These are phyloP conservation scores for Paraglomus occultum DNA, from an alignment of 192 early-diverging fungal species.

Conservation along the genomic window DNA sequence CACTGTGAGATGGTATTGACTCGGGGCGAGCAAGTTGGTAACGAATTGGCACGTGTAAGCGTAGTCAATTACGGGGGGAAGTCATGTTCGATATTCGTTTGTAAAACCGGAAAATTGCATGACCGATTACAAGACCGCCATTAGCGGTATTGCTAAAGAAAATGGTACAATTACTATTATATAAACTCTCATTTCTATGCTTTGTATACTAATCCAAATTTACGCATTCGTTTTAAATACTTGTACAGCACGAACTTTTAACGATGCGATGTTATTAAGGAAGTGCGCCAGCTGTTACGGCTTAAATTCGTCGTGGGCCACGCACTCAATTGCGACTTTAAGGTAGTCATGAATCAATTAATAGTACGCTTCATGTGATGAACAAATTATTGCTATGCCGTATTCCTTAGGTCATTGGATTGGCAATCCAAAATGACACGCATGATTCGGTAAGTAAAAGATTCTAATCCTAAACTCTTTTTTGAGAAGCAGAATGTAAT, in stretches of 20 bases:
- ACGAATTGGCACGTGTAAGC: slow-evolving; percentile 67
- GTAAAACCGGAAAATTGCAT: slow-evolving; percentile 64
- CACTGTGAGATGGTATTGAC: slow-evolving; percentile 91
- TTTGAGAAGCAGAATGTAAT: too few species aligned
- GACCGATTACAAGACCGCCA: slow-evolving; percentile 74
- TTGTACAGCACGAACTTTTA: background rate
- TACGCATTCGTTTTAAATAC: background rate
- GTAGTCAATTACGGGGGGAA: slow-evolving; percentile 78
- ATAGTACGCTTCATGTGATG: too few species aligned
- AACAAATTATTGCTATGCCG: too few species aligned
- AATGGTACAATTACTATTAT: too few species aligned
- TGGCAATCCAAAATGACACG: background rate
- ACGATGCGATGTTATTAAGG: background rate
- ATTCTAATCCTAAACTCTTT: too few species aligned
- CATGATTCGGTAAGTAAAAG: background rate
- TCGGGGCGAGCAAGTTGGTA: slow-evolving; percentile 57
- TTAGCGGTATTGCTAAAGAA: slow-evolving; percentile 58
- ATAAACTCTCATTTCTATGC: too few species aligned
- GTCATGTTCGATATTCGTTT: slow-evolving; percentile 62
- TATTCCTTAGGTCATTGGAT: background rate
- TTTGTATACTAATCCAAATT: too few species aligned
- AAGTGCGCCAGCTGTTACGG: background rate
- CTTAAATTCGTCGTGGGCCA: background rate
- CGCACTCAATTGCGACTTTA: background rate
- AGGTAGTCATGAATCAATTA: background rate